Evolutionary conservation across 1,284 basidiomycete species (phyloP), one percentile per base, ranked within the genome.

Genomic region (Naganishia sp.): DNA sequence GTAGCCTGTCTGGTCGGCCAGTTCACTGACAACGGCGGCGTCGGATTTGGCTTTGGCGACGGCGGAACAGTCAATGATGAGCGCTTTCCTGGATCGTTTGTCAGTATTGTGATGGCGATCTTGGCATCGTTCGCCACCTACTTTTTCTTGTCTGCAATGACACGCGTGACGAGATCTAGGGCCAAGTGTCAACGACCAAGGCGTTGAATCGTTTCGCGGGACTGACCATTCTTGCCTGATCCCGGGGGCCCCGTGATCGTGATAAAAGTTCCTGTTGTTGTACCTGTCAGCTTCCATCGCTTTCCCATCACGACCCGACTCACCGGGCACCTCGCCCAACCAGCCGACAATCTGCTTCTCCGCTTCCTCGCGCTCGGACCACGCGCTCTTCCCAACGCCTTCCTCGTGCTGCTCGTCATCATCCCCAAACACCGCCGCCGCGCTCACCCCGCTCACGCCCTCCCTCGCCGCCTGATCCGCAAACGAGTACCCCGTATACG

Each of bases 221-320:
- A 35, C 32, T 35, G 32, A 39, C 35, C 35, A 39, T 39, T 84
- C 79, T 98, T 98, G 5, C 95, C 94, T 68, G 89, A 91, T 2
- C 95, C 95, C 67, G 90, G 88, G 0, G 95, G 95, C 1, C 95
- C 95, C 55, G 94, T 89, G 23, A 99, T 80, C 69, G 95, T 80
- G 70, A 84, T 81, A 70, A 85, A 85, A 0, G 83, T 83, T 31
- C 77, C 54, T 53, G 18, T 18, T 53, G 18, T 18, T 52, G 5
- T 15, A 7, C 35, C 13, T 13, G 28, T 31, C 17, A 52, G 45
- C 3, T 31, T 21, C n/a, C 1, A 9, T n/a, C 28, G 7, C 2
- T 51, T 39, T 28, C 15, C 9, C 1, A 17, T 41, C 10, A 28
- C 28, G 11, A n/a, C 43, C 10, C 21, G 41, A 67, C 72, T 32